phyloP scores from a whole-genome alignment of 176 grass and related monocot species.

The Miscanthus lutarioriparius region DNA sequence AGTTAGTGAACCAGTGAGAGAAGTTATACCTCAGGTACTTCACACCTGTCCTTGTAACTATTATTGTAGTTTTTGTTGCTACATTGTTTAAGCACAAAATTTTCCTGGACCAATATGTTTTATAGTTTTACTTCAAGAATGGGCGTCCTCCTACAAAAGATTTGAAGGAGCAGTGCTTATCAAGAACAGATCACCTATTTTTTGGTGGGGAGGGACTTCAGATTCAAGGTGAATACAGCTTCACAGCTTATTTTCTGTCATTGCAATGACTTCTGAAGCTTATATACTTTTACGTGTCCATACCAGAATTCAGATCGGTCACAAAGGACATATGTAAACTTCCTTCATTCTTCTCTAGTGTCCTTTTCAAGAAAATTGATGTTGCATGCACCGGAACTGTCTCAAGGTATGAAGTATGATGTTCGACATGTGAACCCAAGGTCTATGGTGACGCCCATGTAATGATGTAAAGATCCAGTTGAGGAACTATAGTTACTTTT shows the following conservation, averaged over 20 bases:
- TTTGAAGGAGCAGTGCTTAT: slow-evolving; percentile 89
- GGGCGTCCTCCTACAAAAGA: slow-evolving; percentile 81
- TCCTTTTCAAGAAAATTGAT: slow-evolving; percentile 93
- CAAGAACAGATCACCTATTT: slow-evolving; percentile 88
- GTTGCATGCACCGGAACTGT: slow-evolving; percentile 68
- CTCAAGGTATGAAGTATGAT: slow-evolving; percentile 80
- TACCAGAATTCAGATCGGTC: slow-evolving; percentile 86
- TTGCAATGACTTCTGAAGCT: slow-evolving; percentile 26
- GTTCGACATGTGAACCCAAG: slow-evolving; percentile 24
- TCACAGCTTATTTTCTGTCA: neutral
- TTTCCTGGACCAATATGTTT: slow-evolving; percentile 26
- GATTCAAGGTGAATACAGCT: slow-evolving; percentile 60
- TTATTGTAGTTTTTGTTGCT: slow-evolving; percentile 29
- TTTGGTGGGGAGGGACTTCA: slow-evolving; percentile 90
- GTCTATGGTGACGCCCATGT: slow-evolving; percentile 2
- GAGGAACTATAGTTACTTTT: slow-evolving; percentile 6
- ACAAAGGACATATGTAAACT: slow-evolving; percentile 97
- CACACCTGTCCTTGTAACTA: neutral
- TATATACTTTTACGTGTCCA: slow-evolving; percentile 40
- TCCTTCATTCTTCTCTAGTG: slow-evolving; percentile 80
- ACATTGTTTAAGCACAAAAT: neutral
- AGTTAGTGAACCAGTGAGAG: slow-evolving; percentile 88
- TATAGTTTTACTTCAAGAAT: slow-evolving; percentile 96
- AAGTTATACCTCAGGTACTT: slow-evolving; percentile 95
- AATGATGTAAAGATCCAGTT: neutral